Base-by-base conservation (phyloP, 2,329 filamentous ascomycete species). In the Microascus cirrosus region DNA sequence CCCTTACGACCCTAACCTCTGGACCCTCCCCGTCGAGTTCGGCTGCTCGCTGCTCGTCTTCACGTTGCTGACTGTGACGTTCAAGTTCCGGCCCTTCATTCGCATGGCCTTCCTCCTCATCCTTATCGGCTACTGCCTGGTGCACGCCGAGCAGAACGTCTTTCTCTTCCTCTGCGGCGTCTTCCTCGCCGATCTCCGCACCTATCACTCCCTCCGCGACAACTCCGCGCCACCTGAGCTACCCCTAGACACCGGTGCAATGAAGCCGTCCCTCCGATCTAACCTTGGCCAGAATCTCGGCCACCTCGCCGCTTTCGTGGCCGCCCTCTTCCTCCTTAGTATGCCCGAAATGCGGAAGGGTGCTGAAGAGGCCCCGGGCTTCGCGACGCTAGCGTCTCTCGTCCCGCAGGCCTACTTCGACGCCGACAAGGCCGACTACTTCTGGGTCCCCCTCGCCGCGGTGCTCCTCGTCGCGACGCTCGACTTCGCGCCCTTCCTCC, bases 371-470 rank as follows among this genome's bases (percentile, higher is more conserved):
- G 51, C 20, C 25, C 56, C 56, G 1, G 80, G 84, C 12, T 85
- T 76, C 62, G 82, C 86, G 65, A 42, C 35, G 12, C 52, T 58
- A 10, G 8, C 51, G 28, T 15, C 13, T 24, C 22, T 54, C 20
- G 36, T 58, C n/a, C 56, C 56, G 13, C 13, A 54, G 50, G 2
- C 12, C n/a, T 58, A 54, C 36, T 34, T 18, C 24, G 24, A n/a
- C 10, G 18, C n/a, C 42, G 2, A 36, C 20, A 11, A 15, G 15
- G 15, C 34, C 20, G 39, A 36, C 34, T 78, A 76, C 65, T 87
- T 86, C 67, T 87, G 83, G 83, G 86, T 86, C 69, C 87, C 77
- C 65, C 74, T 87, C 2, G 83, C 82, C 0, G 76, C 84, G 1
- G 71, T 74, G 25, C 74, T 84, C 56, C 66, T 85, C 0, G 77